These are phyloP conservation scores for Dactylorhiza incarnata DNA, from an alignment of 106 monocot species.

Conservation along the genomic window DNA sequence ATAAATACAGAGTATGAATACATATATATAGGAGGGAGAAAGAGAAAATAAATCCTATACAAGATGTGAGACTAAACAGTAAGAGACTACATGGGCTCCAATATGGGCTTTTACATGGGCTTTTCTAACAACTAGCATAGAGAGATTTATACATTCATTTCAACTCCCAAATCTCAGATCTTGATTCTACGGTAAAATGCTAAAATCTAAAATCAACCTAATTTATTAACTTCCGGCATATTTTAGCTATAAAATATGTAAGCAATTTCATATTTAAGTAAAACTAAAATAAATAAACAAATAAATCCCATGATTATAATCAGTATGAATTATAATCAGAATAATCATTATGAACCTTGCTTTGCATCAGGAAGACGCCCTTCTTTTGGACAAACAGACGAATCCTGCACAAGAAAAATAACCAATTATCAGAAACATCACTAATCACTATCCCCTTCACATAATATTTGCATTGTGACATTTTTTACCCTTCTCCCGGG, in stretches of 20 bases:
- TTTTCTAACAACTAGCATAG: not conserved
- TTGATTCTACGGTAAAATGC: not conserved
- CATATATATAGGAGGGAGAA: no score
- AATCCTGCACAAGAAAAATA: constrained; percentile 57
- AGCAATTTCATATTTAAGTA: not conserved
- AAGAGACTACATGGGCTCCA: no score
- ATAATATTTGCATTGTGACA: not conserved
- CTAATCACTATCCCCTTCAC: not conserved
- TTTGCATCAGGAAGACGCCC: constrained; percentile 94
- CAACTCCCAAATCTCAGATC: not conserved
- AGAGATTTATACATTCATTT: not conserved
- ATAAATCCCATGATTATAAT: not conserved
- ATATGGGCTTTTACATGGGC: no score
- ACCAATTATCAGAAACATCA: constrained; percentile 3
- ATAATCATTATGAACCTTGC: constrained; percentile 33
- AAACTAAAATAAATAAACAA: not conserved
- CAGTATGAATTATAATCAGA: not conserved
- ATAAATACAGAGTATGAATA: no score
- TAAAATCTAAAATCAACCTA: not conserved
- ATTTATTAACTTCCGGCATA: not conserved
- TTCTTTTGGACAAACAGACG: constrained; percentile 66
- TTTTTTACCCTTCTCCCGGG: constrained; percentile 75
- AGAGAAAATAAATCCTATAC: no score
- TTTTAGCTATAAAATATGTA: not conserved
- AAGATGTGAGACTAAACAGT: no score